phyloP scores from a whole-genome alignment of 345 rosid species.

The Raphanus raphanistrum region DNA sequence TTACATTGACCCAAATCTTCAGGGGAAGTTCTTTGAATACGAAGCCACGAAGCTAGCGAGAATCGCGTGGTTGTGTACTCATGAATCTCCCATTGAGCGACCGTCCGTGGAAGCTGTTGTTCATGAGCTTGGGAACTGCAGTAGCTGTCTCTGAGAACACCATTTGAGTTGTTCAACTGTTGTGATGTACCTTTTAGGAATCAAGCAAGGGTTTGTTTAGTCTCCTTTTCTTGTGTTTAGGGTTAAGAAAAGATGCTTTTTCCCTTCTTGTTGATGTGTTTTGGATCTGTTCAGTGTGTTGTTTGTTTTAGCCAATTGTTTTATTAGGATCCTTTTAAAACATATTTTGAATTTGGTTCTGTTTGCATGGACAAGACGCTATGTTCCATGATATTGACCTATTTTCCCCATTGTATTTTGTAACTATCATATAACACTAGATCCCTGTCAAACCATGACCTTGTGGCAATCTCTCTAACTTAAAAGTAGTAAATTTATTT shows the following conservation, averaged over 20 bases:
- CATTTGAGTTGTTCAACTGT: background rate
- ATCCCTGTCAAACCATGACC: too few species aligned
- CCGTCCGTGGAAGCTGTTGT: slow-evolving; percentile 72
- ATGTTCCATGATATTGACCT: too few species aligned
- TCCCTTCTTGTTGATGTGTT: background rate
- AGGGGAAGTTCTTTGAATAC: slow-evolving; percentile 59
- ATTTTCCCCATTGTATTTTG: too few species aligned
- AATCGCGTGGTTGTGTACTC: slow-evolving; percentile 74
- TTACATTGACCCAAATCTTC: slow-evolving; percentile 68
- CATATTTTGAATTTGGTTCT: background rate
- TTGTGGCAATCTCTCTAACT: too few species aligned
- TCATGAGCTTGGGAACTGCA: slow-evolving; percentile 70
- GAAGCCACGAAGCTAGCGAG: slow-evolving; percentile 72
- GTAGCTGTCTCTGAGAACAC: slow-evolving; percentile 63
- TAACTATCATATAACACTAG: too few species aligned
- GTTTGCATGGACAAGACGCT: background rate
- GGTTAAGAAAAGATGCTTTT: background rate
- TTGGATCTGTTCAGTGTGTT: slow-evolving; percentile 24
- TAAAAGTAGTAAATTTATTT: too few species aligned
- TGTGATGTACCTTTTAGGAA: slow-evolving; percentile 29
- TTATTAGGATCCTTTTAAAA: background rate
- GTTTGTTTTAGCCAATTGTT: too few species aligned
- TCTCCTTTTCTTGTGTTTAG: slow-evolving; percentile 29
- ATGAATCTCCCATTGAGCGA: slow-evolving; percentile 70
- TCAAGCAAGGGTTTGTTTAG: slow-evolving; percentile 29